phyloP scores from a whole-genome alignment of 176 grass and related monocot genomes.

The Oryza longistaminata region DNA sequence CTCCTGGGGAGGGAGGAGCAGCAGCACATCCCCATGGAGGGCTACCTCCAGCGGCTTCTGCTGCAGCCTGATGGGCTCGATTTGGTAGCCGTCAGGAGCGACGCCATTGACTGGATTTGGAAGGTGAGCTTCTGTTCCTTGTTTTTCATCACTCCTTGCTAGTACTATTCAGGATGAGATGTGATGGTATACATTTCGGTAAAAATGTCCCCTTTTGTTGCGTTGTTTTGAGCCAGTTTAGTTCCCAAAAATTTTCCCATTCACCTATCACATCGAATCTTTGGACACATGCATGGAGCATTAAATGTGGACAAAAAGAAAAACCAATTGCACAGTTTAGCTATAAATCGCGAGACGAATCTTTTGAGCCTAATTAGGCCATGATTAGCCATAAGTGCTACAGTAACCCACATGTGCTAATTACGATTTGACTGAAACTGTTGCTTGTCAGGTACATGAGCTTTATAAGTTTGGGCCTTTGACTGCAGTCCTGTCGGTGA shows the following conservation, averaged over 20 bases:
- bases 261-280: too few relatives aligned
- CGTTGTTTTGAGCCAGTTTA: too few relatives aligned
- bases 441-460: conserved; percentile 59
- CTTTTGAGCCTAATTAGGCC: too few relatives aligned
- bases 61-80: conserved; percentile 52
- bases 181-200: conserved; percentile 28
- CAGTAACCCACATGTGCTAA: too few relatives aligned
- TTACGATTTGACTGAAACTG: conserved; percentile 44
- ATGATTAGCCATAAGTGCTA: too few relatives aligned
- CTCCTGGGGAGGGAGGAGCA: conserved; percentile 60
- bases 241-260: too few relatives aligned
- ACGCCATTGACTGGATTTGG: conserved; percentile 93
- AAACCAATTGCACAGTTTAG: too few relatives aligned
- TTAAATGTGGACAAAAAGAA: too few relatives aligned
- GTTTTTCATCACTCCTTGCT: conserved; percentile 16
- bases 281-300: too few relatives aligned
- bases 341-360: too few relatives aligned
- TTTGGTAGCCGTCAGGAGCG: conserved; percentile 63
- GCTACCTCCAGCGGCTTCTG: conserved; percentile 70
- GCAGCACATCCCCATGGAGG: conserved; percentile 62
- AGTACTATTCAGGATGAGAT: conserved; percentile 15
- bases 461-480: conserved; percentile 82
- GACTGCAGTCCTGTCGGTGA: conserved; percentile 82
- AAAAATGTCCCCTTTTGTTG: conserved; percentile 25
- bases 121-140: conserved; percentile 61